A percentile compares a stretch with the other conserved stretches of the same genome.
phyloP scores from a whole-genome alignment of 768 basidiomycete species.

The Suillus subluteus region DNA sequence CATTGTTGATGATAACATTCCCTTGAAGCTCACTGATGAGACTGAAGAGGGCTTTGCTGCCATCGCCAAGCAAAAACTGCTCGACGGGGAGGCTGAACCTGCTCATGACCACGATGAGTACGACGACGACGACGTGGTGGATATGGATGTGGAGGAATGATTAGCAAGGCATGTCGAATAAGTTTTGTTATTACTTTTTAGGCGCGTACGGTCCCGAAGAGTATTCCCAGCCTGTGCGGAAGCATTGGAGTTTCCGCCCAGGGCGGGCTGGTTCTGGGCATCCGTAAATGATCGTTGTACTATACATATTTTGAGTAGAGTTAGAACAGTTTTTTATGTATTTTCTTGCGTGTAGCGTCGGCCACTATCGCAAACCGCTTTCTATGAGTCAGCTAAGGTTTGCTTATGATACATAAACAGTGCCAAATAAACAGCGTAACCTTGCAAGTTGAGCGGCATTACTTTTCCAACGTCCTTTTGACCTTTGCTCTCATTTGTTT shows the following conservation, averaged over 20 bases:
- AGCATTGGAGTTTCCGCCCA: neutral
- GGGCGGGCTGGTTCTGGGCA: constrained; percentile 4
- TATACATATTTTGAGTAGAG: neutral
- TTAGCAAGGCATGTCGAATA: constrained; percentile 14
- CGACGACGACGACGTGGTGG: constrained; percentile 15
- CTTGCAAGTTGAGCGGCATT: neutral
- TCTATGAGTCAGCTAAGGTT: neutral
- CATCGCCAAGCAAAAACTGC: constrained; percentile 39
- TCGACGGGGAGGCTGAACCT: constrained; percentile 24
- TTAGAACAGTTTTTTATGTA: neutral
- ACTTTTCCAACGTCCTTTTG: neutral
- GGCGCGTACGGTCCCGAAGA: neutral
- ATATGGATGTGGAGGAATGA: constrained; percentile 19
- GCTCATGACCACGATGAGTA: neutral
- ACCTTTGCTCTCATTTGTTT: neutral
- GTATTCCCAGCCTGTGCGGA: constrained; percentile 4
- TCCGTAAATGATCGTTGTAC: neutral
- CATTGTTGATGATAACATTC: constrained; percentile 22
- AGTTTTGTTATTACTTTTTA: neutral
- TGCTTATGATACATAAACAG: neutral
- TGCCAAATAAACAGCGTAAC: neutral
- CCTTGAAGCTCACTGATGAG: constrained; percentile 41
- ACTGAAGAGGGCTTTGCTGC: constrained; percentile 55
- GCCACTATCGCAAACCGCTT: too few relatives aligned
- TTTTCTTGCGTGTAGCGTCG: neutral